Conservation (phyloP, 106 monocot genomes). For the Dioscorea alata region DNA sequence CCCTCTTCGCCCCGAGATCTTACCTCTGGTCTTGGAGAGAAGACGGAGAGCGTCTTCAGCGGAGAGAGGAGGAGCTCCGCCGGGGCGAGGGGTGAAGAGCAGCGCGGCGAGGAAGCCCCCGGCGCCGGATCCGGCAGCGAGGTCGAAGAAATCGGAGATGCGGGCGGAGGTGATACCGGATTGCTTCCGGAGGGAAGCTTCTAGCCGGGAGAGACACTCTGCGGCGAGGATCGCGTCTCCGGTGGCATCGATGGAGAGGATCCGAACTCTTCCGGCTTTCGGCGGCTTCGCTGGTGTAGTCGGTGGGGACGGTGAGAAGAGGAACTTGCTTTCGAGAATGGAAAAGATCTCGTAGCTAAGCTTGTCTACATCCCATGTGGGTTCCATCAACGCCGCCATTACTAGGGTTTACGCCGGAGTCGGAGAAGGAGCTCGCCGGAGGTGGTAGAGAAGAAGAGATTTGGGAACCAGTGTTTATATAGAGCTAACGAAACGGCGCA, state of each 20-base stretch:
- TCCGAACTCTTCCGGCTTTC: conserved; percentile 43
- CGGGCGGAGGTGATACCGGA: conserved; percentile 31
- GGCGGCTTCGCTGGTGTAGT: conserved; percentile 2
- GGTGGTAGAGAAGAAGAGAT: too few relatives aligned
- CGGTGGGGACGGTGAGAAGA: conserved; percentile 18
- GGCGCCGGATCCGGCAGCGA: conserved; percentile 68
- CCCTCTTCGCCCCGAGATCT: not conserved
- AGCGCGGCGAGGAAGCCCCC: conserved; percentile 68
- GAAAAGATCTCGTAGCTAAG: conserved; percentile 76
- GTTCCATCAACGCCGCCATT: conserved; percentile 11
- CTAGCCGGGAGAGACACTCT: conserved; percentile 44
- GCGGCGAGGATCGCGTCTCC: conserved; percentile 50
- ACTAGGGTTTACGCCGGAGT: not conserved
- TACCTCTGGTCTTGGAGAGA: conserved; percentile 26
- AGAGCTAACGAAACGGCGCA: too few relatives aligned
- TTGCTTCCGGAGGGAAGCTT: conserved; percentile 31
- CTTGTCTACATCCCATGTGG: conserved; percentile 39
- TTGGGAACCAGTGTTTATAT: too few relatives aligned
- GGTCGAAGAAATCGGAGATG: conserved; percentile 79
- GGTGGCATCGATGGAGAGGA: conserved; percentile 67
- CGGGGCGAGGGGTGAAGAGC: conserved; percentile 48
- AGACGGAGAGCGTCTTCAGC: conserved; percentile 46
- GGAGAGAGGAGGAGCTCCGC: conserved; percentile 33
- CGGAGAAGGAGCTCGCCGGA: too few relatives aligned
- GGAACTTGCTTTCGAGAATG: conserved; percentile 62